Percentiles rank a stretch among this genome's conserved stretches.
phyloP scores from a whole-genome alignment of 805 yeast genomes.

The Wickerhamiella bombiphila region DNA sequence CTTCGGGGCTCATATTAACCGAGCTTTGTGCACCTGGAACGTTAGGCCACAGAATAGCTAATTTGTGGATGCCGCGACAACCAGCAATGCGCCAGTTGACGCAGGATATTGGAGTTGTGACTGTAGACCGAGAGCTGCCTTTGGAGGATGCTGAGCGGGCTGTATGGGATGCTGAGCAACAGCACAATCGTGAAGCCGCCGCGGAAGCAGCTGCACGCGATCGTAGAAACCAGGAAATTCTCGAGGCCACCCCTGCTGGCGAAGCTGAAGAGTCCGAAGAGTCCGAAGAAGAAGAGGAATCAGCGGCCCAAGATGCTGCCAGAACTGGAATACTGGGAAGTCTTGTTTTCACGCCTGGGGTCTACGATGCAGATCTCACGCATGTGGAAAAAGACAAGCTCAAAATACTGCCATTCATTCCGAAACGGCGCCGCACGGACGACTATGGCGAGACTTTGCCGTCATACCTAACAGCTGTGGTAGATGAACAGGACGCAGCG shows the following conservation, averaged over 20 bases:
- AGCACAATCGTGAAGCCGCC: conserved; percentile 8
- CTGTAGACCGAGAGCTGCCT: conserved; percentile 14
- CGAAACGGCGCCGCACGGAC: conserved; percentile 48
- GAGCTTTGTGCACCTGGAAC: conserved; percentile 42
- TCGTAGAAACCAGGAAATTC: conserved; percentile 25
- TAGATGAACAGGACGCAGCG: too few relatives aligned
- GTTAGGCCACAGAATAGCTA: conserved; percentile 35
- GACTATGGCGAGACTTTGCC: conserved; percentile 79
- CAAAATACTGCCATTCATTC: conserved; percentile 64
- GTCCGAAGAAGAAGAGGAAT: conserved; percentile 24
- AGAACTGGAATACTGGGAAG: conserved; percentile 19
- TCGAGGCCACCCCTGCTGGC: conserved; percentile 24
- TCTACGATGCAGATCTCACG: conserved; percentile 43
- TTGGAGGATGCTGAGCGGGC: conserved; percentile 23
- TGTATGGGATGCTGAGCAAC: conserved; percentile 14
- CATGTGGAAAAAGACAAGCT: conserved; percentile 19
- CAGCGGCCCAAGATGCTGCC: conserved; percentile 13
- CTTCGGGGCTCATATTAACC: conserved; percentile 60
- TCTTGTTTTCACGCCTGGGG: conserved; percentile 19
- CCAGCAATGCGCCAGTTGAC: neutral
- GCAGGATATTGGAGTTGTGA: conserved; percentile 9
- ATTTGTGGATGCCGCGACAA: conserved; percentile 14
- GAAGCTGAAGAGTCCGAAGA: conserved; percentile 19
- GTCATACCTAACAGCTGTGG: conserved; percentile 17
- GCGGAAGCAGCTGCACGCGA: conserved; percentile 23